Percentiles rank a stretch among this genome's conserved stretches.
Evolutionary conservation across 305 asterid species (phyloP).

Genomic region (Fraxinus greggii): DNA sequence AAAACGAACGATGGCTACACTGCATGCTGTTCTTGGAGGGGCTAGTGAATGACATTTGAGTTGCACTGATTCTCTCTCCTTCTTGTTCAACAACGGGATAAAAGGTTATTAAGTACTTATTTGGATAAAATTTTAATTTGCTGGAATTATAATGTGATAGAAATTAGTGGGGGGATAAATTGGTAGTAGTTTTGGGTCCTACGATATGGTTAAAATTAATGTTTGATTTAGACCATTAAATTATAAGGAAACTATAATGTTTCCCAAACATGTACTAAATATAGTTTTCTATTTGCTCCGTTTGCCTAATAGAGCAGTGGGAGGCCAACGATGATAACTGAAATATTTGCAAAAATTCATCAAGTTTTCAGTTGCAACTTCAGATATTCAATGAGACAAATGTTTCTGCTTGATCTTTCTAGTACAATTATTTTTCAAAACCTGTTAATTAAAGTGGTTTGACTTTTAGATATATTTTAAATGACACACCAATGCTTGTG

Average conservation of each 20-base stretch:
- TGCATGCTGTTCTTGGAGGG: background rate
- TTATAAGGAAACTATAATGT: background rate
- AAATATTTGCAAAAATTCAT: background rate
- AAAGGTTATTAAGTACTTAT: background rate
- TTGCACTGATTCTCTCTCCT: background rate
- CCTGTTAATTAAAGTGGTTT: background rate
- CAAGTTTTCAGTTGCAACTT: slow-evolving; percentile 1
- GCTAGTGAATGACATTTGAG: background rate
- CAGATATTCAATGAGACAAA: background rate
- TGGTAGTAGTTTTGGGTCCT: background rate
- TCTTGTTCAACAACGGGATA: background rate
- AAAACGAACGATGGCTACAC: background rate
- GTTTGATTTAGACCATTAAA: background rate
- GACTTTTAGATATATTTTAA: background rate
- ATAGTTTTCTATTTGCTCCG: background rate
- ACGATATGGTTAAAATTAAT: background rate
- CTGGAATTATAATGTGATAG: background rate
- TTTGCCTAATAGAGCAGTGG: background rate
- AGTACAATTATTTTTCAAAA: background rate
- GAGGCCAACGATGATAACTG: background rate
- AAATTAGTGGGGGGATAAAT: background rate
- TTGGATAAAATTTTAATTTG: background rate
- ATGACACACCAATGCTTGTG: slow-evolving; percentile 14
- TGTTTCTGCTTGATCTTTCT: slow-evolving; percentile 1
- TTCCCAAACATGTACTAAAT: background rate